These are phyloP conservation scores for Beta lomatogona DNA, from an alignment of 179 eudicot species.

Conservation along the genomic window DNA sequence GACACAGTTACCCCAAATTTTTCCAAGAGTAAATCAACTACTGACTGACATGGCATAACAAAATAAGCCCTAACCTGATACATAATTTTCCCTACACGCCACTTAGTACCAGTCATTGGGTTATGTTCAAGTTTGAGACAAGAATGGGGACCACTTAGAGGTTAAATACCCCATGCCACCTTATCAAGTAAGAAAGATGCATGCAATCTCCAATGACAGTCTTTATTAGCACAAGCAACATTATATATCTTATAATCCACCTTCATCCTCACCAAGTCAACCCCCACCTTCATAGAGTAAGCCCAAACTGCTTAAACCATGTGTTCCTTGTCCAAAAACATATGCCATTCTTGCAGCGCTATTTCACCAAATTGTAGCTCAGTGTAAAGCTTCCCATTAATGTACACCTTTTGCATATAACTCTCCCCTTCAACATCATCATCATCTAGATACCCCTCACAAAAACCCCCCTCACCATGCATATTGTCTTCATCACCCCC, in stretches of 20 bases:
- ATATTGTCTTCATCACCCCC: no score
- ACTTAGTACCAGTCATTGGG: no score
- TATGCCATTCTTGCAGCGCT: not conserved
- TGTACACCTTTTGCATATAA: not conserved
- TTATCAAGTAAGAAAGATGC: not conserved
- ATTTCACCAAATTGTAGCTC: not conserved
- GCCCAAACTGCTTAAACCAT: not conserved
- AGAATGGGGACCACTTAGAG: not conserved
- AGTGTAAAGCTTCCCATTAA: not conserved
- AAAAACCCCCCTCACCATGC: no score
- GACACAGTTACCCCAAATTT: not conserved
- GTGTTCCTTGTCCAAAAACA: not conserved
- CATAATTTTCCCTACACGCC: no score
- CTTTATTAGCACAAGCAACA: not conserved
- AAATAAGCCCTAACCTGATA: no score
- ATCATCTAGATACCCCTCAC: not conserved
- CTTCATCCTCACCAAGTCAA: not conserved
- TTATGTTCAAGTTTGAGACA: not conserved
- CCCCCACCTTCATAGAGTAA: not conserved
- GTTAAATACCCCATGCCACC: not conserved
- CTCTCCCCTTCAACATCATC: not conserved
- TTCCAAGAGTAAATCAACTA: no score
- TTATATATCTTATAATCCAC: not conserved
- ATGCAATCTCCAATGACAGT: not conserved
- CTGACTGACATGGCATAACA: no score